Base-by-base conservation (phyloP, 1,284 basidiomycete genomes). In the Trametes pubescens region DNA sequence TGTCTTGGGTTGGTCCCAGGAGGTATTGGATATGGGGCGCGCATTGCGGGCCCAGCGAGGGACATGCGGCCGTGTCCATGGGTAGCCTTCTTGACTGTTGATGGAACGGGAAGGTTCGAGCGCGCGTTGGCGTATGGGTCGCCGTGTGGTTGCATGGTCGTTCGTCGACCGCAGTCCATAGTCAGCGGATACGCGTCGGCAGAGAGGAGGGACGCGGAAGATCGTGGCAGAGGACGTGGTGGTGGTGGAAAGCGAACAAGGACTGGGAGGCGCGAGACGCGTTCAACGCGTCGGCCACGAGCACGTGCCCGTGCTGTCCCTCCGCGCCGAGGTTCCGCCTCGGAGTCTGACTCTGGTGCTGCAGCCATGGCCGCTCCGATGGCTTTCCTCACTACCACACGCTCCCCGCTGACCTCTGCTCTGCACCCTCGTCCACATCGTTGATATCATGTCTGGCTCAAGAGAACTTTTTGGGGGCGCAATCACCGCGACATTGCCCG, bases 401-500 rank as follows among this genome's bases (percentile, higher is more conserved):
- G 13, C 43, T 49, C 26, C 11, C 24, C 14, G 16, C 22, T 40
- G 13, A 5, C n/a, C 51, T 24, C 40, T 51, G 3, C 52, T n/a
- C 51, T 56, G 18, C 55, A 21, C 16, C 51, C 47, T 57, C 38
- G 21, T 56, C 34, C 24, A 24, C 29, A 48, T 21, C 52, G 51
- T 32, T 51, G 32, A 46, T 10, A 18, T 35, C 16, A 76, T 75
- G 75, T 68, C 72, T 11, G 63, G 66, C 2, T 59, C 60, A 9
- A 70, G 74, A 68, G 71, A 84, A 9, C 81, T 93, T 0, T 93
- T 91, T 75, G 91, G 88, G 13, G 95, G 95, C n/a, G 93, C 94
- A 6, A 94, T 99, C 66, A 84, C 82, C 13, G 82, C 87, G 14
- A 74, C 81, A 34, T 77, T 94, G 0, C 91, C 92, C 2, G 48